phyloP scores from a whole-genome alignment of 208 protist genomes.

The Wallacemonas sp. region DNA sequence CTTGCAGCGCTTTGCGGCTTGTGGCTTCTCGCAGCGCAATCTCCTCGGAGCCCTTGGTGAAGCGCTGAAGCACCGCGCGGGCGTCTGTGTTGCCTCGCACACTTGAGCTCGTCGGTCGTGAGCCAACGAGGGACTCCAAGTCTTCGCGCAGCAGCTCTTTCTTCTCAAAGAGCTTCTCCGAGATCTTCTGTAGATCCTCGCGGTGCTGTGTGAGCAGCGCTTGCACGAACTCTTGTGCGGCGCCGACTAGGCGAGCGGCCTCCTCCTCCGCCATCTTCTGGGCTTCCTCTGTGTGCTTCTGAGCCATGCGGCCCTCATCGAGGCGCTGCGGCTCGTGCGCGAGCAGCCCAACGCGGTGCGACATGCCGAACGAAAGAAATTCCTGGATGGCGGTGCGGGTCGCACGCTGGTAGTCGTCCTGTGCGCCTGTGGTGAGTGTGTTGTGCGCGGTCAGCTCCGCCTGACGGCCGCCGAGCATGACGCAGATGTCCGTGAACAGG shows the following conservation, averaged over 20 bases:
- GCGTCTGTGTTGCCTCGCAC: constrained; percentile 27
- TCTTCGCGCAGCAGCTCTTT: constrained; percentile 79
- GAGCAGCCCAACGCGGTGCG: constrained; percentile 59
- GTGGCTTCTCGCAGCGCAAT: constrained; percentile 27
- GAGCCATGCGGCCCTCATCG: constrained; percentile 71
- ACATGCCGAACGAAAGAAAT: constrained; percentile 87
- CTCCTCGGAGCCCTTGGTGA: constrained; percentile 45
- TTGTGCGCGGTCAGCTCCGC: constrained; percentile 93
- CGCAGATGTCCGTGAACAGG: constrained; percentile 91
- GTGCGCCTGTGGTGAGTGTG: constrained; percentile 87
- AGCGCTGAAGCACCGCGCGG: constrained; percentile 45
- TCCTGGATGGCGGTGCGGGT: constrained; percentile 60
- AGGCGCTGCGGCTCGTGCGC: constrained; percentile 76
- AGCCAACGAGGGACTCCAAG: constrained; percentile 55
- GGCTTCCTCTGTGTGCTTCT: constrained; percentile 56
- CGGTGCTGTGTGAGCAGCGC: constrained; percentile 44
- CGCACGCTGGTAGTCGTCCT: constrained; percentile 93
- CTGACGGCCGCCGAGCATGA: constrained; percentile 94
- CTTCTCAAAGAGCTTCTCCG: constrained; percentile 46
- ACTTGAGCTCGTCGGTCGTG: constrained; percentile 15
- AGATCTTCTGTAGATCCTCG: constrained; percentile 37
- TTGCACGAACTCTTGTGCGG: constrained; percentile 46
- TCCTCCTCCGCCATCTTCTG: constrained; percentile 68
- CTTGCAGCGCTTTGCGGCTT: constrained; percentile 15
- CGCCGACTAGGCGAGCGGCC: constrained; percentile 53